phyloP scores from a whole-genome alignment of 2,329 filamentous ascomycete species.

The Cladosporium sphaerospermum region DNA sequence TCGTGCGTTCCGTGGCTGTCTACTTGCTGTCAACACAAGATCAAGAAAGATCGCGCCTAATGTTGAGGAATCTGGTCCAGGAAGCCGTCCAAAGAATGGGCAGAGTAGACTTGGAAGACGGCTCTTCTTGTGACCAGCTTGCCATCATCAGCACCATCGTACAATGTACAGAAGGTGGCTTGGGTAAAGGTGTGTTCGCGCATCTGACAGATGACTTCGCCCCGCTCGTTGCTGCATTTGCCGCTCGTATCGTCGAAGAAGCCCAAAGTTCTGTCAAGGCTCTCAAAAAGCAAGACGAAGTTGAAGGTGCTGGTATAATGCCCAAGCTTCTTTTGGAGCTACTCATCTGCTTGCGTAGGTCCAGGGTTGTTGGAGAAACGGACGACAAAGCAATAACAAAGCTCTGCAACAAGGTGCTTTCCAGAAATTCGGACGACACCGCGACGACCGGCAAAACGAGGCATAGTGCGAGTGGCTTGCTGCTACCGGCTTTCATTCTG shows the following conservation, averaged over 20 bases:
- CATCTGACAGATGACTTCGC: not conserved
- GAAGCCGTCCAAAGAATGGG: not conserved
- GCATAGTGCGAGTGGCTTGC: not conserved
- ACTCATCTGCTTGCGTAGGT: slow-evolving; percentile 4
- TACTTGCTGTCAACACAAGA: slow-evolving; percentile 18
- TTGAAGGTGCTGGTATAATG: not conserved
- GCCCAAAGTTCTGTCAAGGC: not conserved
- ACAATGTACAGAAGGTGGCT: not conserved
- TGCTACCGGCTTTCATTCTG: slow-evolving; percentile 4
- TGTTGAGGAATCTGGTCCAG: not conserved
- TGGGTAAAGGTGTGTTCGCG: not conserved
- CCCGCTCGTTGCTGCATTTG: not conserved
- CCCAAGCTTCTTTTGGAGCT: not conserved
- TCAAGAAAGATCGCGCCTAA: slow-evolving; percentile 16
- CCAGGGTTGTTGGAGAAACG: not conserved
- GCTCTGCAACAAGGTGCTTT: not conserved
- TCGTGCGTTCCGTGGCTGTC: slow-evolving; percentile 3
- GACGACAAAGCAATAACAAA: not conserved
- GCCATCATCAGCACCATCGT: not conserved
- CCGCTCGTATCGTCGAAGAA: not conserved
- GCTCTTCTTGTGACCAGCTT: not conserved
- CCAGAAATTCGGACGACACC: not conserved
- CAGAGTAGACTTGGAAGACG: not conserved
- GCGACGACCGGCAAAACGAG: not conserved
- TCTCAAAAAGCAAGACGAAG: slow-evolving; percentile 1